A percentile compares a stretch with the other conserved stretches of the same genome.
These are phyloP conservation scores for Pontederia crassipes DNA, from an alignment of 176 grass and related monocot species.

Conservation along the genomic window DNA sequence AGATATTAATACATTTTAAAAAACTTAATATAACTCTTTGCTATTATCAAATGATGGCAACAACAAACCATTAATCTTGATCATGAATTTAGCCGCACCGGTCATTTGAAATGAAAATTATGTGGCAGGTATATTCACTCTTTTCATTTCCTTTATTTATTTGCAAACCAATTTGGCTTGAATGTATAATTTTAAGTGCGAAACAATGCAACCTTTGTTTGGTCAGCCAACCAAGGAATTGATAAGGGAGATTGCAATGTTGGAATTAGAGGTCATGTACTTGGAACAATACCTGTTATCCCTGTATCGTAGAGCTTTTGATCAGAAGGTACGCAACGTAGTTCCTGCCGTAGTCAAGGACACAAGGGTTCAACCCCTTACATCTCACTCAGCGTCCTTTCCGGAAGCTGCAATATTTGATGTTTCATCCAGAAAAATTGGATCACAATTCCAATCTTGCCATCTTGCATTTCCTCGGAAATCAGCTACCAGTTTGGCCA, in stretches of 20 bases:
- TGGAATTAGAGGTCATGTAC: constrained; percentile 89
- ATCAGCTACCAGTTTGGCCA: constrained; percentile 24
- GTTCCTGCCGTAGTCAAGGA: constrained; percentile 20
- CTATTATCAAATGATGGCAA: too few relatives aligned
- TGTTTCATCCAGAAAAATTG: constrained; percentile 34
- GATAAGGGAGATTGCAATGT: constrained; percentile 82
- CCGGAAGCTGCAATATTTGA: constrained; percentile 24
- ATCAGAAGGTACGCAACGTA: constrained; percentile 34
- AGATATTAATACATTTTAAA: too few relatives aligned
- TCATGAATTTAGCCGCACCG: too few relatives aligned
- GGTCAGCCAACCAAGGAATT: constrained; percentile 60
- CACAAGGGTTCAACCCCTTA: constrained; percentile 12
- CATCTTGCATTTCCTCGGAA: constrained; percentile 33
- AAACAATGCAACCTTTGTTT: constrained; percentile 1
- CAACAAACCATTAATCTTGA: too few relatives aligned
- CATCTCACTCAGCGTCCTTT: constrained; percentile 30
- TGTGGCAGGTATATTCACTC: too few relatives aligned
- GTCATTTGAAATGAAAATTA: too few relatives aligned
- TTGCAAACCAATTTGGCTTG: too few relatives aligned
- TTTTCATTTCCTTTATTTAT: too few relatives aligned
- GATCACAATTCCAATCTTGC: constrained; percentile 28
- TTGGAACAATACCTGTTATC: constrained; percentile 81
- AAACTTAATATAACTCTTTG: too few relatives aligned
- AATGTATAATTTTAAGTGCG: too few relatives aligned
- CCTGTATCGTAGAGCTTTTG: constrained; percentile 69